A percentile compares a stretch with the other conserved stretches of the same genome.
Conservation (phyloP, 106 monocot species). For the Dioscorea dumetorum region DNA sequence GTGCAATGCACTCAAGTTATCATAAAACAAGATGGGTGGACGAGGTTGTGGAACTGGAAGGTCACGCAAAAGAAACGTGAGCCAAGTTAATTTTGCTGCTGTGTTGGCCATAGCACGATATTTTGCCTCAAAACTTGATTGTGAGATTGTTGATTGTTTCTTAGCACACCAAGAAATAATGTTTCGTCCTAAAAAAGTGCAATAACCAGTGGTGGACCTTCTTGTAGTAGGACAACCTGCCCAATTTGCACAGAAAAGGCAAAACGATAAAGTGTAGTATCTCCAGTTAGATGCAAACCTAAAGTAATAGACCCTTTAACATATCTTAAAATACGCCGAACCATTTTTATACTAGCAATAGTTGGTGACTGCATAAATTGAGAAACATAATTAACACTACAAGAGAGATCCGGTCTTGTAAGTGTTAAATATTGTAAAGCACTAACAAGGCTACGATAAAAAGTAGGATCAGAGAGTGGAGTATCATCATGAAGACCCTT, state of each 20-base stretch:
- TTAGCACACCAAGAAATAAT: background rate
- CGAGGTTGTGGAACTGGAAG: background rate
- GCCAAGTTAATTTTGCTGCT: no score
- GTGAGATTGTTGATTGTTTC: background rate
- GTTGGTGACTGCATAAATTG: no score
- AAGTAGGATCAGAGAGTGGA: background rate
- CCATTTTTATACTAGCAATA: no score
- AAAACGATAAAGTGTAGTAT: background rate
- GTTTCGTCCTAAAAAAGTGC: background rate
- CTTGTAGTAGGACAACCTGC: background rate
- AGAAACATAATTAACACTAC: no score
- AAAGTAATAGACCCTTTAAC: background rate
- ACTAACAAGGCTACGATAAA: background rate
- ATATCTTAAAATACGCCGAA: background rate
- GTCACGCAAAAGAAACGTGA: no score
- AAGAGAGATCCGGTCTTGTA: no score
- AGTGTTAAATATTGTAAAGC: no score
- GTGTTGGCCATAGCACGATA: no score
- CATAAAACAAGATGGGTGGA: background rate
- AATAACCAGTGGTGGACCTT: background rate
- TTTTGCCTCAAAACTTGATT: no score
- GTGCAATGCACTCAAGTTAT: background rate
- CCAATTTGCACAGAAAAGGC: background rate
- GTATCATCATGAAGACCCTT: background rate
- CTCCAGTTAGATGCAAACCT: background rate